A percentile compares a stretch with the other conserved stretches of the same genome.
phyloP scores from a whole-genome alignment of 169 alveolate species.

The Babesia caballi region DNA sequence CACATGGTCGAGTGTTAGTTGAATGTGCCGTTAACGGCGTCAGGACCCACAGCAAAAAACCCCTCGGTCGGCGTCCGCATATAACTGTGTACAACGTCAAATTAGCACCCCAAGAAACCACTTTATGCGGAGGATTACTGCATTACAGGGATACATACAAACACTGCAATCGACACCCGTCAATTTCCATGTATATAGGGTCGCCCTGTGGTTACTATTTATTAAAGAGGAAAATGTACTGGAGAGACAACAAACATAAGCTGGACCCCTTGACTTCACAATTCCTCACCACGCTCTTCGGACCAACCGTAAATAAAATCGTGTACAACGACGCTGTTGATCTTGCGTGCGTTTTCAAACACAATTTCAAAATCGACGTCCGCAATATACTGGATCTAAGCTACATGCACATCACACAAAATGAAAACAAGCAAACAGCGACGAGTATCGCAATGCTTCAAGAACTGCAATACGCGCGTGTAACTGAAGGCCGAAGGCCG shows the following conservation, averaged over 20 bases:
- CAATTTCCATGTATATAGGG: conserved; percentile 15
- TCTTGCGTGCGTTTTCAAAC: background rate
- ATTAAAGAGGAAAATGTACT: background rate
- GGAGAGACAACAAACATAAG: background rate
- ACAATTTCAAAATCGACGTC: conserved; percentile 4
- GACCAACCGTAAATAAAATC: conserved; percentile 24
- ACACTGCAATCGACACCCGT: background rate
- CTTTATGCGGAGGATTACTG: background rate
- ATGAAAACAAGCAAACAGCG: background rate
- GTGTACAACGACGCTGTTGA: conserved; percentile 48
- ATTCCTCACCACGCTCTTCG: background rate
- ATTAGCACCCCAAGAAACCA: background rate
- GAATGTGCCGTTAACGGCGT: no score
- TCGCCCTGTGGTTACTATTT: background rate
- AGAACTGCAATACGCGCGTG: background rate
- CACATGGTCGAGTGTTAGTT: no score
- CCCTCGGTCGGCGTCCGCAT: background rate
- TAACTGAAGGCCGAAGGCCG: background rate
- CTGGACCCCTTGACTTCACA: background rate
- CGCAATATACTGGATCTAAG: conserved; percentile 35
- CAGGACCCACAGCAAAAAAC: background rate
- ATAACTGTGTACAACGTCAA: background rate
- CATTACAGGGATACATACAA: background rate
- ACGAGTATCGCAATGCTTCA: conserved; percentile 1
- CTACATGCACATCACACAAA: conserved; percentile 4